Base-by-base conservation (phyloP, 1,139 yeast species). In the Wickerhamomyces sp. region DNA sequence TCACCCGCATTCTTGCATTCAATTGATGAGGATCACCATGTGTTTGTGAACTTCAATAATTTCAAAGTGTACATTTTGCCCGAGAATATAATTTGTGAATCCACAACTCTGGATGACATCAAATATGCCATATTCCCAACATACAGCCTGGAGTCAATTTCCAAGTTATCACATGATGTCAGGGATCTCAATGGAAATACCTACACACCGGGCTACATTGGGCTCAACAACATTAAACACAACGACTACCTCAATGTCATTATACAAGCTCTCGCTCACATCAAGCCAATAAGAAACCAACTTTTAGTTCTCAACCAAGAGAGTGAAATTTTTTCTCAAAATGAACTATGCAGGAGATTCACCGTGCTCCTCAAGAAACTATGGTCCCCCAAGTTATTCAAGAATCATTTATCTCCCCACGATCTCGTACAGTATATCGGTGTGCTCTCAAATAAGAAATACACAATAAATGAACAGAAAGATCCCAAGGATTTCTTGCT, bases 1-100 rank as follows among this genome's bases (percentile, higher is more conserved):
- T 74, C 91, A 0, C 80, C 80, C 16, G 89, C 91, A 0, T 82
- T 77, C 49, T 55, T 64, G 28, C 95, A 85, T 54, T 67, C 88
- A 4, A 66, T 85, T 19, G 70, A 75, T 38, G 68, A 61, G 4
- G 68, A 70, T 43, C 91, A 83, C 51, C 85, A 76, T 51, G 71
- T 82, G 2, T 85, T 64, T 48, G 63, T 84, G 37, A 78, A 74
- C 46, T 61, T 83, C 31, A 55, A 59, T 13, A 70, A 70, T 2
- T 55, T 65, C 28, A 70, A 64, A 37, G 66, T 72, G 19, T 79
- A 74, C 49, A 55, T 72, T 3, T 58, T 85, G 14, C 95, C 95
- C 0, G 89, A 81, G 35, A 57, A 49, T 13, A 41, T 52, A 4
- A 36, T 47, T 0, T 41, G 54, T 2, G 49, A 55, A 4, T 54